Evolutionary conservation across 176 grass and related monocot genomes (phyloP), one percentile per base, ranked within the genome.

Genomic region (Microstegium vimineum): DNA sequence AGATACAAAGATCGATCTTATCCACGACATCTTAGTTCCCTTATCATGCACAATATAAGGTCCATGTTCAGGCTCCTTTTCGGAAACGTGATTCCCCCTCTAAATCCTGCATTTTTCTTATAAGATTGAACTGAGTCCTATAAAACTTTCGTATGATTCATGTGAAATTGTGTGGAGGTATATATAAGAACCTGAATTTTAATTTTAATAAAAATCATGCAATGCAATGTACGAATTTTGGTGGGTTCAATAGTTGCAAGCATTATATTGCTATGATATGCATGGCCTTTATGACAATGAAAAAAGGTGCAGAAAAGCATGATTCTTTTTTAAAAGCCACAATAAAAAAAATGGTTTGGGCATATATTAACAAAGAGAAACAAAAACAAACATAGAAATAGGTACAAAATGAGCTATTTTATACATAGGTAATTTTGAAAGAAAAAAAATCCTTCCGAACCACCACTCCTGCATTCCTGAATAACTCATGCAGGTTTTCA

Each of bases 31-130:
- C 8, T 10, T 10, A 56, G 22, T 23, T 23, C 7, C 7, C 20
- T 56, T 56, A 56, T 10, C 22, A 3, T 23, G 20, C 20, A 56
- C 20, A 20, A 52, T 18, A 20, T 15, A 52, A 52, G 22, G 23
- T n/a, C 20, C 0, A 23, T n/a, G 51, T 3, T 9, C 0, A 22
- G 0, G 51, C 18, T 0, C 51, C 20, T 7, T 54, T 54, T 54
- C 1, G 6, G 6, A 6, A 49, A 18, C 1, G 0, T 6, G 4
- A 7, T 22, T 5, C 6, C 6, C 18, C 6, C 0, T 22, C 20
- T n/a, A 22, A 22, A 22, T 9, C 6, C 4, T 54, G 0, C 5
- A 22, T 9, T n/a, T 22, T 7, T 52, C 5, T 7, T 52, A 4
- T 5, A 22, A 20, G 49, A 22, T 52, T 20, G 17, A 52, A 22